Conservation (phyloP, 306 rosid genomes). For the Dryas drummondii region DNA sequence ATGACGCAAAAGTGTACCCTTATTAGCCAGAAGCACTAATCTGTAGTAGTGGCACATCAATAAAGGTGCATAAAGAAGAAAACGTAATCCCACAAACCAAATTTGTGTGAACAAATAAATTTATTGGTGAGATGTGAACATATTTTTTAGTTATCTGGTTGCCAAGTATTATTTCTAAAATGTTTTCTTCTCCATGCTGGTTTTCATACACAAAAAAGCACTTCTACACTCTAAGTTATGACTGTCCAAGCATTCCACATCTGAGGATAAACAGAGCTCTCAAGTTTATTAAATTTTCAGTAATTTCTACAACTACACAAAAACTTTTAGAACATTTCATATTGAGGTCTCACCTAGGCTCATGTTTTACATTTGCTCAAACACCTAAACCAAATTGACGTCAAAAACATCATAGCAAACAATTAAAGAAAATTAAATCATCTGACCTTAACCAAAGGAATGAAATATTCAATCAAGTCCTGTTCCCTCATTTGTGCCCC, state of each 20-base stretch:
- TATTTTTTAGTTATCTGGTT: neutral
- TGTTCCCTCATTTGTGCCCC: constrained; percentile 92
- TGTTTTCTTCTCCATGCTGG: neutral
- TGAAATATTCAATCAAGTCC: constrained; percentile 80
- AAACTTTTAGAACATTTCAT: neutral
- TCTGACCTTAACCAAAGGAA: constrained; percentile 88
- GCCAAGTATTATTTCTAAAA: neutral
- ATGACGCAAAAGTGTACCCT: neutral
- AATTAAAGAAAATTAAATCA: neutral
- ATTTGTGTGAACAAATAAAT: neutral
- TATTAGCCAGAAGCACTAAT: neutral
- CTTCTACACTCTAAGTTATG: neutral
- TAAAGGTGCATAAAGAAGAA: neutral
- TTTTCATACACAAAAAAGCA: neutral
- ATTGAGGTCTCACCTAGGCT: constrained; percentile 2
- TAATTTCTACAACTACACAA: neutral
- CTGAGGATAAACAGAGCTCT: neutral
- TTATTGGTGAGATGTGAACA: neutral
- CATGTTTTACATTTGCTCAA: neutral
- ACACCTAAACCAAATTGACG: neutral
- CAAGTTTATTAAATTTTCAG: neutral
- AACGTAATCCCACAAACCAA: neutral
- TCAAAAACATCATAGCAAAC: neutral
- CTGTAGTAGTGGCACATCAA: neutral
- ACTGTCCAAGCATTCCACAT: neutral